A percentile compares a stretch with the other conserved stretches of the same genome.
phyloP scores from a whole-genome alignment of 2,329 filamentous ascomycete genomes.

The Colletotrichum sp. region DNA sequence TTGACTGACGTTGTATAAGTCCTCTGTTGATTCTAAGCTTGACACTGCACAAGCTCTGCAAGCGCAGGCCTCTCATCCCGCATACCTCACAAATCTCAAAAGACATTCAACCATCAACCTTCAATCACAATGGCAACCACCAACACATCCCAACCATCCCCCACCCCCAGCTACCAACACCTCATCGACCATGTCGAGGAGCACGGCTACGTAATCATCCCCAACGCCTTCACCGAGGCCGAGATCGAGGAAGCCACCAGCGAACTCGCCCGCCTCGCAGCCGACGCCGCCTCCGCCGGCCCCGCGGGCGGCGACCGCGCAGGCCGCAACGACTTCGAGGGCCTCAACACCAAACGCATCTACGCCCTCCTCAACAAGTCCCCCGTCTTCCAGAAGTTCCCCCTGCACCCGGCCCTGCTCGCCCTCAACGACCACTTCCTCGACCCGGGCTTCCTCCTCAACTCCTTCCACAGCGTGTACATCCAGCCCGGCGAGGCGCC shows the following conservation, averaged over 20 bases:
- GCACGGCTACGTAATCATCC: conserved; percentile 40
- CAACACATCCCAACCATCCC: background rate
- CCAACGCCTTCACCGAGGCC: conserved; percentile 31
- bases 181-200: conserved; percentile 23
- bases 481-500: conserved; percentile 41
- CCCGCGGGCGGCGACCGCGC: conserved; percentile 21
- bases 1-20: background rate
- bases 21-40: background rate
- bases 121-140: background rate
- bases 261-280: conserved; percentile 27
- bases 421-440: conserved; percentile 44
- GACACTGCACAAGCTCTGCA: too few relatives aligned
- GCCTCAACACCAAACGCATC: conserved; percentile 38
- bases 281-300: conserved; percentile 23
- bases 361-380: conserved; percentile 43
- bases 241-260: conserved; percentile 30
- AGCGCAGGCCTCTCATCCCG: too few relatives aligned
- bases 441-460: conserved; percentile 38
- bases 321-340: conserved; percentile 42
- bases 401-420: conserved; percentile 35
- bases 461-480: conserved; percentile 39
- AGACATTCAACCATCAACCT: too few relatives aligned
- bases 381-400: conserved; percentile 40
- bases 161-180: background rate
- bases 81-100: too few relatives aligned